phyloP scores from a whole-genome alignment of 2,329 filamentous ascomycete species.

The Sphaerostilbella broomeana region DNA sequence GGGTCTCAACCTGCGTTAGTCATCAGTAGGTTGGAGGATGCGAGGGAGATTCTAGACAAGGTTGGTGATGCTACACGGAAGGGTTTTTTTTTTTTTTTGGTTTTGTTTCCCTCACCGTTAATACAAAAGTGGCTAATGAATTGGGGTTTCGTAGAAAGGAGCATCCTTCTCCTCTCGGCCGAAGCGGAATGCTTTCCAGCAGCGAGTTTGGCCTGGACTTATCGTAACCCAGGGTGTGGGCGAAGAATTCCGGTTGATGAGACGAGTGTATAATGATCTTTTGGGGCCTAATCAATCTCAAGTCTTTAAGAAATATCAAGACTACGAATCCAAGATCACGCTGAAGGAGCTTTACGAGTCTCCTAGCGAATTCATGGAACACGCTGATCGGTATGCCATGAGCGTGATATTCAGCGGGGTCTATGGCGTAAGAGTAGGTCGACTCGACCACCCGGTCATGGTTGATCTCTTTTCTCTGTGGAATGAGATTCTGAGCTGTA shows the following conservation, averaged over 20 bases:
- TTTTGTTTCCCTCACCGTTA: too few species aligned
- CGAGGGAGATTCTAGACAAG: constrained; percentile 2
- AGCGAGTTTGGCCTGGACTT: not conserved
- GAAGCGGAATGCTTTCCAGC: not conserved
- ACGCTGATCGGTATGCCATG: not conserved
- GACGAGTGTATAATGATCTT: not conserved
- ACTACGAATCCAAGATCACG: not conserved
- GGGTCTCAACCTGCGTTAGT: not conserved
- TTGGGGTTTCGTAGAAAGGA: too few species aligned
- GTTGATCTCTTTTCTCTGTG: constrained; percentile 1
- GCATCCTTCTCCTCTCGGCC: not conserved
- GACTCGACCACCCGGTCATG: constrained; percentile 4
- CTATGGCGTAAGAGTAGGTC: constrained; percentile 1
- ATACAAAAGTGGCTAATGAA: too few species aligned
- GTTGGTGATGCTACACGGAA: not conserved
- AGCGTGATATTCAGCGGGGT: constrained; percentile 11
- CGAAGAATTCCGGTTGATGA: not conserved
- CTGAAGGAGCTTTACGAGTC: not conserved
- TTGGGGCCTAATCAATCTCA: not conserved
- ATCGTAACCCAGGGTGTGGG: not conserved
- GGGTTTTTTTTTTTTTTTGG: not conserved
- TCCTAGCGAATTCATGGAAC: not conserved
- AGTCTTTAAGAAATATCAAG: not conserved
- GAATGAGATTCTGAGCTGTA: not conserved
- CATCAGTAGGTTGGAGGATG: not conserved